Base-by-base conservation (phyloP, 2,329 filamentous ascomycete species). In the Botrytis squamosa region DNA sequence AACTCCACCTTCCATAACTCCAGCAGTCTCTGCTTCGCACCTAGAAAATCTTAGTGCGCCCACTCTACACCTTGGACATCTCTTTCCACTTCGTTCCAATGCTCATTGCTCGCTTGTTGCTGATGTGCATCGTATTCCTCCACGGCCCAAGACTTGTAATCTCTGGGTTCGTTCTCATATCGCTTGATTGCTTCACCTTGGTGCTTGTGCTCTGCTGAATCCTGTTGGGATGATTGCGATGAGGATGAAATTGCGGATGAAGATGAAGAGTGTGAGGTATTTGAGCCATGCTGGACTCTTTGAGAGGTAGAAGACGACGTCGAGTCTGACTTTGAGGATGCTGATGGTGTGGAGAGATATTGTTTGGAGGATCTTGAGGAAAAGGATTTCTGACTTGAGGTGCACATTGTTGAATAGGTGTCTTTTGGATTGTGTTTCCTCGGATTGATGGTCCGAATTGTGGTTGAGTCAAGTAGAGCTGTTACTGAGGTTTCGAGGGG, bases 71-170 rank as follows among this genome's bases (percentile, higher is more conserved):
- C 62, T 36, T 69, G 65, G 73, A 69, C 68, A 74, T 38, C 64
- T 49, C 75, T 66, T 71, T 33, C 49, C 42, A 44, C 74, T 20
- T 42, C 64, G 36, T 75, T 69, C 44, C 52, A 60, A 46, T 73
- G 75, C 14, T 60, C 57, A 8, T 42, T 36, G 36, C 36, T 74
- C 40, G 71, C 76, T 40, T 71, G 71, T 10, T 75, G 72, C 68
- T 78, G 76, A 46, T 65, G 42, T 7, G 46, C 14, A 74, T 78
- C 77, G 70, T 77, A 79, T 40, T 75, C 71, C n/a, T n/a, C 64
- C 33, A 77, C 75, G 8, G 68, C 68, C 46, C 63, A 74, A 18
- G 75, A 77, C 12, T 62, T 74, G 49, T 76, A 70, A 59, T 78
- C 77, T 25, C 75, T 70, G 20, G 75, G 74, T 7, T 76, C 77